Base-by-base conservation (phyloP, 305 asterid genomes). In the Fraxinus xanthoxyloides region DNA sequence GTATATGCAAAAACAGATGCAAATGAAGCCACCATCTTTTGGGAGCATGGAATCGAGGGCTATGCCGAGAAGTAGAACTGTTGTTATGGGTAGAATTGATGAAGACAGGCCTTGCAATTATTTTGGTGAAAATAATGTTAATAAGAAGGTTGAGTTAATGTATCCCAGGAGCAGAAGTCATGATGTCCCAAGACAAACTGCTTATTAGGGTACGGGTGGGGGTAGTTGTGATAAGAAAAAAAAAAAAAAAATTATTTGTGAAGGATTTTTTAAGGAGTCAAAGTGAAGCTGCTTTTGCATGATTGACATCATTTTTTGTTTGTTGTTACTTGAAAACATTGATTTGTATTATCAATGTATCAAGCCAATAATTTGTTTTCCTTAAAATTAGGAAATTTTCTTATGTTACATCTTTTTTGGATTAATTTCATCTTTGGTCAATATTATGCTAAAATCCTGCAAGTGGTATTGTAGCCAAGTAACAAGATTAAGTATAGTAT, bases 21-120 rank as follows among this genome's bases (percentile, higher is more conserved):
- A 24, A 79, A n/a, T 7, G 89, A 77, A 61, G 76, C 23, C 61
- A 43, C 79, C 38, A 3, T 8, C 76, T 59, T n/a, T 72, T 0
- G 76, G 74, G 24, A 51, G 7, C 12, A 28, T 19, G 19, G 84
- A 81, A 32, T 81, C 85, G 28, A 85, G 81, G 78, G 83, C 77
- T 43, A 26, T 85, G 89, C 89, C 89, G 2, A 86, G 95, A 10
- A 93, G 98, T 80, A 46, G 46, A 63, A 93, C 94, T 24, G 97
- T 91, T 0, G 94, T 88, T 0, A 93, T 93, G 97, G 94, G 92
- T 0, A 90, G 88, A 69, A 93, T 93, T 28, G 98, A 93, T 75
- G 98, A 93, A 38, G 98, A 93, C 0, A 85, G 82, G 13, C 90
- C 97, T 0, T 75, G 54, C 43, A 80, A 75, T 78, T 85, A 84